These are phyloP conservation scores for Rhexocercosporidium sp. DNA, from an alignment of 2,329 filamentous ascomycete species.

Conservation along the genomic window DNA sequence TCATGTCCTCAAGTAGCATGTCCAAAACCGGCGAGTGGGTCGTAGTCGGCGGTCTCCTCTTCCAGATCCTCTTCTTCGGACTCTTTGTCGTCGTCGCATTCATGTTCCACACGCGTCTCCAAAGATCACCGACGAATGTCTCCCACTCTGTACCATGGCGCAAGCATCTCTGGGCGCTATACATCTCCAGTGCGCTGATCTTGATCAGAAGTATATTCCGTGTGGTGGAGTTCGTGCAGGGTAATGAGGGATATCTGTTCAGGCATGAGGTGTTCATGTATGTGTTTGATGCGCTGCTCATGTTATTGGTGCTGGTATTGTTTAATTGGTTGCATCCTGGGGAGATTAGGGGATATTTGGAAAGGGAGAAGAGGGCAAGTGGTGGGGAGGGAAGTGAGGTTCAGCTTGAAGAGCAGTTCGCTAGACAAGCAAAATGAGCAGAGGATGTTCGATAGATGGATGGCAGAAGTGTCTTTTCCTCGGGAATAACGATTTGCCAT, in stretches of 20 bases:
- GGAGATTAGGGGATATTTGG: constrained; percentile 7
- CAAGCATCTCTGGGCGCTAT: constrained; percentile 47
- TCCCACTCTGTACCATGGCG: constrained; percentile 14
- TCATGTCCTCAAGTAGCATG: background rate
- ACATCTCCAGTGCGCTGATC: constrained; percentile 49
- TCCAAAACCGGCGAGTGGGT: constrained; percentile 44
- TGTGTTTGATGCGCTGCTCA: constrained; percentile 49
- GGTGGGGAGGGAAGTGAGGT: background rate
- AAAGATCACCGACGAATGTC: constrained; percentile 8
- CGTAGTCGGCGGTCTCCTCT: constrained; percentile 53
- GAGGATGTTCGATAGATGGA: background rate
- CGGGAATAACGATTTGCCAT: background rate
- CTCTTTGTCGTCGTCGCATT: constrained; percentile 47
- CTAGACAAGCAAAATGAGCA: background rate
- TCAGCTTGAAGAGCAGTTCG: background rate
- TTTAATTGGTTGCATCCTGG: constrained; percentile 44
- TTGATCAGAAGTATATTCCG: constrained; percentile 53
- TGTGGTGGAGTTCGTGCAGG: constrained; percentile 53
- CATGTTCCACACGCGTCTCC: constrained; percentile 17
- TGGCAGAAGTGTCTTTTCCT: background rate
- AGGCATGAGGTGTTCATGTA: constrained; percentile 49
- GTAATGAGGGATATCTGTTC: constrained; percentile 49
- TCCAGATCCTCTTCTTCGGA: constrained; percentile 55
- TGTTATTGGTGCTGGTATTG: constrained; percentile 45
- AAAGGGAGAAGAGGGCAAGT: background rate